phyloP scores from a whole-genome alignment of 805 yeast genomes.

The Ogataea minuta region DNA sequence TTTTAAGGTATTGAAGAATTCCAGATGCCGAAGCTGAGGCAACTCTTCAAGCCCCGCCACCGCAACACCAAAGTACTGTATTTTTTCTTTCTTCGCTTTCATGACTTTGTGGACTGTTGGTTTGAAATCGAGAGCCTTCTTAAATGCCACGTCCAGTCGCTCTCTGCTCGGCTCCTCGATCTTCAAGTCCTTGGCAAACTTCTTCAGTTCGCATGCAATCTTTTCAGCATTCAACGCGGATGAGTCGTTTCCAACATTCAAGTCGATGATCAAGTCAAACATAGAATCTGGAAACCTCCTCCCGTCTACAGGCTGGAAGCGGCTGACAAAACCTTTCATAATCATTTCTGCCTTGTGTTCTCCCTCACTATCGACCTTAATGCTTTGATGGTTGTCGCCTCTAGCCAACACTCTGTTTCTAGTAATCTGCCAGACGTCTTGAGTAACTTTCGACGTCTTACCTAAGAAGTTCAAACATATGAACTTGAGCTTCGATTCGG shows the following conservation, averaged over 20 bases:
- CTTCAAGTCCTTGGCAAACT: slow-evolving; percentile 43
- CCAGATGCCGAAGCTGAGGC: slow-evolving; percentile 18
- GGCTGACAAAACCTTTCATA: slow-evolving; percentile 67
- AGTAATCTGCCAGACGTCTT: slow-evolving; percentile 51
- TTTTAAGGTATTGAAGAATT: slow-evolving; percentile 24
- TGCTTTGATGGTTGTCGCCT: slow-evolving; percentile 88
- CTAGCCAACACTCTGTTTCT: slow-evolving; percentile 57
- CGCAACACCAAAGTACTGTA: slow-evolving; percentile 47
- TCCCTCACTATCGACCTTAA: slow-evolving; percentile 51
- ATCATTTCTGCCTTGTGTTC: slow-evolving; percentile 52
- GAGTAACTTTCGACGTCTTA: slow-evolving; percentile 15
- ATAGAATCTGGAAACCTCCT: slow-evolving; percentile 53
- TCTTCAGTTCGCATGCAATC: slow-evolving; percentile 40
- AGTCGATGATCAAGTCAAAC: slow-evolving; percentile 65
- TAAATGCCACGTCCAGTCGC: slow-evolving; percentile 46
- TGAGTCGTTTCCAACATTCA: slow-evolving; percentile 47
- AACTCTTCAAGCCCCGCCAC: slow-evolving; percentile 26
- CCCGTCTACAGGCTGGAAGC: slow-evolving; percentile 61
- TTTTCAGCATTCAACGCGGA: slow-evolving; percentile 48
- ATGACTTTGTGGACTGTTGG: slow-evolving; percentile 48
- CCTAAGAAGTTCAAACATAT: slow-evolving; percentile 70
- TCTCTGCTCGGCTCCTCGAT: slow-evolving; percentile 39
- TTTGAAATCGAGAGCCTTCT: slow-evolving; percentile 49
- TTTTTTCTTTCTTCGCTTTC: slow-evolving; percentile 23
- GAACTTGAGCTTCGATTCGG: slow-evolving; percentile 49